A percentile compares a stretch with the other conserved stretches of the same genome.
Conservation (phyloP, 495 filamentous ascomycete species). For the Daldinia grandis region DNA sequence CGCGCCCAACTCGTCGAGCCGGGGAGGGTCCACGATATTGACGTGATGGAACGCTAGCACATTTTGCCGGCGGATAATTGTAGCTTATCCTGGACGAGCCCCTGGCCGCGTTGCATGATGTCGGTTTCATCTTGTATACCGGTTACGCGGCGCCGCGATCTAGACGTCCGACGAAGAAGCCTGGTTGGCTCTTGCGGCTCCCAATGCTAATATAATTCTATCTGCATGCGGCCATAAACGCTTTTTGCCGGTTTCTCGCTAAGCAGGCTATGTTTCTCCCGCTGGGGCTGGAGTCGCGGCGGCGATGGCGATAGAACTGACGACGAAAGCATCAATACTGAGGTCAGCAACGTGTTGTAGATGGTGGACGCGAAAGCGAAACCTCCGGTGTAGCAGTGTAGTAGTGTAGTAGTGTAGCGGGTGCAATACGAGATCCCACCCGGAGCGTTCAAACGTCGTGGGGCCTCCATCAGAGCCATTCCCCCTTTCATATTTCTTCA, state of each 20-base stretch:
- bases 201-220: slow-evolving; percentile 31
- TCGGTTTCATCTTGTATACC: slow-evolving; percentile 32
- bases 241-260: slow-evolving; percentile 32
- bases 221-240: slow-evolving; percentile 12
- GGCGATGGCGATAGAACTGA: slow-evolving; percentile 38
- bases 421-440: background rate
- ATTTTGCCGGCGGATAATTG: slow-evolving; percentile 44
- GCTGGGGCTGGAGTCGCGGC: background rate
- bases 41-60: slow-evolving; percentile 6
- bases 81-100: slow-evolving; percentile 15
- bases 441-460: background rate
- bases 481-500: slow-evolving; percentile 11
- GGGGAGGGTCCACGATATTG: slow-evolving; percentile 38
- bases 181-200: slow-evolving; percentile 28
- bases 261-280: slow-evolving; percentile 20
- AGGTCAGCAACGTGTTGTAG: slow-evolving; percentile 13
- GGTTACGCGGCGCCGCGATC: slow-evolving; percentile 28
- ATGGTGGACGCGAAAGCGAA: background rate
- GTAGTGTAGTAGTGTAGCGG: background rate
- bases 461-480: background rate
- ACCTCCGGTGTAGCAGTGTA: background rate
- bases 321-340: slow-evolving; percentile 29
- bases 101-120: slow-evolving; percentile 9
- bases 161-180: slow-evolving; percentile 6
- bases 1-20: slow-evolving; percentile 25